phyloP scores from a whole-genome alignment of 305 asterid genomes.

The Solanum hybrid region DNA sequence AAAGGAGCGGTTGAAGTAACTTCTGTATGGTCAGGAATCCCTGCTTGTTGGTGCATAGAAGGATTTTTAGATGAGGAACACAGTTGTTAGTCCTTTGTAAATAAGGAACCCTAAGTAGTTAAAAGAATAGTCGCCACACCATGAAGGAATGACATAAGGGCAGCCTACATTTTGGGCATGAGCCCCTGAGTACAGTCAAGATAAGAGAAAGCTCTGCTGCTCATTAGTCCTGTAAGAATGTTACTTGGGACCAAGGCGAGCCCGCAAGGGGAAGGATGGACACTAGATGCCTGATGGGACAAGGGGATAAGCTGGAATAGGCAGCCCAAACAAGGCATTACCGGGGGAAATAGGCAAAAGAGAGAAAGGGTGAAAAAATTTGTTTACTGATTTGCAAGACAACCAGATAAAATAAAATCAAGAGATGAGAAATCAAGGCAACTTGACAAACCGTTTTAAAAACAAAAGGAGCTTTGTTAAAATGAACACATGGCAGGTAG shows the following conservation, averaged over 20 bases:
- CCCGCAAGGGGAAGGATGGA: background rate
- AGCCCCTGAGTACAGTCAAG: background rate
- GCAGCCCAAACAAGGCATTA: background rate
- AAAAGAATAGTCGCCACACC: background rate
- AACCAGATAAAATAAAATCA: background rate
- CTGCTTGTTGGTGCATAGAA: background rate
- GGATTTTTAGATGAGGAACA: background rate
- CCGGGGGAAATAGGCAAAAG: background rate
- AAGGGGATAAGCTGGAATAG: background rate
- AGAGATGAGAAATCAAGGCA: background rate
- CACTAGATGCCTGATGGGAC: background rate
- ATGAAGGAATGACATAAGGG: background rate
- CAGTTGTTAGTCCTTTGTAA: background rate
- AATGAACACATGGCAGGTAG: background rate
- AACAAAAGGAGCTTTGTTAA: background rate
- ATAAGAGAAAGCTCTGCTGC: background rate
- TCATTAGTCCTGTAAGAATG: background rate
- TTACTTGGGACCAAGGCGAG: background rate
- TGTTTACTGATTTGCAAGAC: background rate
- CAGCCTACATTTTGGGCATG: background rate
- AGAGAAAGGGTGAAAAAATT: background rate
- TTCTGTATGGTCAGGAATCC: background rate
- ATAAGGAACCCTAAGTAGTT: background rate
- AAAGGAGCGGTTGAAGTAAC: background rate
- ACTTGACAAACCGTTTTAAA: background rate